Evolutionary conservation across 2,329 filamentous ascomycete genomes (phyloP).

Genomic region (Monosporascus ibericus): DNA sequence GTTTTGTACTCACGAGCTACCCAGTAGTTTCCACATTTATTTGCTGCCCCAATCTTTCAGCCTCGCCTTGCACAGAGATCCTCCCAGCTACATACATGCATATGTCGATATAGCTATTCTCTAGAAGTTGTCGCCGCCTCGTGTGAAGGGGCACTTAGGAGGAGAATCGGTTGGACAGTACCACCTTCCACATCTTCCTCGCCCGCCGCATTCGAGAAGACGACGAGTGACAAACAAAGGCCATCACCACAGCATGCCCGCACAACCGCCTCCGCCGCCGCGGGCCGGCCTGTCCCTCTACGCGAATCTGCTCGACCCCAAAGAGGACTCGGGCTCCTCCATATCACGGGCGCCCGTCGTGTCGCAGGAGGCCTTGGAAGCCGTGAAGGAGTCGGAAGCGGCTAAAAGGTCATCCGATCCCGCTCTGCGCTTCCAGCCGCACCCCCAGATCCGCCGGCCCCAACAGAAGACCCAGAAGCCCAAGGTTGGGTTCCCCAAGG

Average conservation of each 20-base stretch:
- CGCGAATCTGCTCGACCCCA: slow-evolving; percentile 70
- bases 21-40: no score
- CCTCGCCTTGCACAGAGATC: no score
- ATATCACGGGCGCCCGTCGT: slow-evolving; percentile 71
- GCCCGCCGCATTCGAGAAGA: background rate
- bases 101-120: no score
- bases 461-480: slow-evolving; percentile 54
- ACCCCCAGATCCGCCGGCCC: slow-evolving; percentile 60
- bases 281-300: slow-evolving; percentile 64
- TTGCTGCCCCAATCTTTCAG: no score
- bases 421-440: slow-evolving; percentile 76
- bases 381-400: slow-evolving; percentile 38
- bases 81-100: no score
- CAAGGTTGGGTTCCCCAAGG: slow-evolving; percentile 54
- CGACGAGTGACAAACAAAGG: background rate
- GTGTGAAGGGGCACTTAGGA: no score
- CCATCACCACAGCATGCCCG: slow-evolving; percentile 13
- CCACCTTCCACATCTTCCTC: no score
- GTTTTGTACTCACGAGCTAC: no score
- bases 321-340: slow-evolving; percentile 45
- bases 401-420: slow-evolving; percentile 59
- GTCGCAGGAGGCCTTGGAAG: slow-evolving; percentile 53
- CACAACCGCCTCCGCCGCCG: slow-evolving; percentile 28
- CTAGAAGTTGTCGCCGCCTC: no score
- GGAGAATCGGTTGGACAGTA: no score